Conservation (phyloP, 2,329 filamentous ascomycete species). For the Zasmidium cellare region DNA sequence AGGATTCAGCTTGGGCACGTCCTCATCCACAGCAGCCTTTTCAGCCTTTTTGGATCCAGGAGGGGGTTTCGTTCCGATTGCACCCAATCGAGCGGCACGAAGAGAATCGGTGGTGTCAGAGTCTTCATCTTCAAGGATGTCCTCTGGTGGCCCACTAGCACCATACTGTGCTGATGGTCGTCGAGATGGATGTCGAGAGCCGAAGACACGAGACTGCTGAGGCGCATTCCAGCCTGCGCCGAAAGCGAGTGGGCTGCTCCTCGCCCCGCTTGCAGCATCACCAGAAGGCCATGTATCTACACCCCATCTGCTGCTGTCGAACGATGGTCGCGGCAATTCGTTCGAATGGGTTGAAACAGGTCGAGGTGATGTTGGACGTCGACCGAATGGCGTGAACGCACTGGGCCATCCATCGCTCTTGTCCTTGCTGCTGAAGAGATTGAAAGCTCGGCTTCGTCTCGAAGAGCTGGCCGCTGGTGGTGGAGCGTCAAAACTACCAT, state of each 20-base stretch:
- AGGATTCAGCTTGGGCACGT: conserved; percentile 73
- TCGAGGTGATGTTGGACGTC: conserved; percentile 54
- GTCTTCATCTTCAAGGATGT: conserved; percentile 54
- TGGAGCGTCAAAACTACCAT: conserved; percentile 20
- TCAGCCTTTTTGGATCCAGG: conserved; percentile 22
- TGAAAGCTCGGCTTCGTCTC: conserved; percentile 49
- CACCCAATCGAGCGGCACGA: conserved; percentile 57
- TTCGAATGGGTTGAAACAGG: conserved; percentile 53
- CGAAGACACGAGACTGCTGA: conserved; percentile 39
- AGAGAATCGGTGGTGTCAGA: conserved; percentile 40
- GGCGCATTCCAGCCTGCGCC: conserved; percentile 40
- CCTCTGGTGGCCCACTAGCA: conserved; percentile 62
- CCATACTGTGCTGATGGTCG: conserved; percentile 78
- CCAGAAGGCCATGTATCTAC: conserved; percentile 31
- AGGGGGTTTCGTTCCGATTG: conserved; percentile 71
- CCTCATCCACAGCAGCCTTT: conserved; percentile 12
- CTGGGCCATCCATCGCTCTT: conserved; percentile 52
- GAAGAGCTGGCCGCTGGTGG: conserved; percentile 18
- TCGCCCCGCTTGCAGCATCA: conserved; percentile 32
- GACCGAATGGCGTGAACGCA: conserved; percentile 23
- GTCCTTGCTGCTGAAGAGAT: conserved; percentile 40
- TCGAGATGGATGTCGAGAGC: conserved; percentile 73
- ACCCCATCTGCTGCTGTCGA: conserved; percentile 63
- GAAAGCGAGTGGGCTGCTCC: conserved; percentile 41
- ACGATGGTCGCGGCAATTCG: conserved; percentile 74